These are phyloP conservation scores for Boletellus emodensis DNA, from an alignment of 768 basidiomycete genomes.

Conservation along the genomic window DNA sequence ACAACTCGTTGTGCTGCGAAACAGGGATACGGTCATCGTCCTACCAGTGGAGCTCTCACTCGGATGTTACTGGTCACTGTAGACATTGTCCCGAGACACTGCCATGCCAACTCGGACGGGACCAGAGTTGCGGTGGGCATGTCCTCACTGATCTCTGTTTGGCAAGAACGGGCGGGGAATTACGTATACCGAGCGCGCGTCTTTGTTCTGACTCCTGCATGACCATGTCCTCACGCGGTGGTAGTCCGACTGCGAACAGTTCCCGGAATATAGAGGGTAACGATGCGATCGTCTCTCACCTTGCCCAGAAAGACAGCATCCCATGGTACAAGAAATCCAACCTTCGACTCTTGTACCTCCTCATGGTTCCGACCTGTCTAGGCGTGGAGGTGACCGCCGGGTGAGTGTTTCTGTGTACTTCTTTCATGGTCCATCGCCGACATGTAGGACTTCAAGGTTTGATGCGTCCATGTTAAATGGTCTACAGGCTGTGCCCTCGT, in stretches of 20 bases:
- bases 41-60: no score
- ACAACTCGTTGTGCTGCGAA: no score
- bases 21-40: no score
- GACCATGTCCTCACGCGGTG: neutral
- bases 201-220: no score
- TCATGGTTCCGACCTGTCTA: conserved; percentile 43
- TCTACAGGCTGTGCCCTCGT: conserved; percentile 55
- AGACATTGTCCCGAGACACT: no score
- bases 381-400: conserved; percentile 9
- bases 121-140: no score
- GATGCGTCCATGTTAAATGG: conserved; percentile 59
- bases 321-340: conserved; percentile 64
- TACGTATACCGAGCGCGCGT: no score
- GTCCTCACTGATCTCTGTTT: no score
- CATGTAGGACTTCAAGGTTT: neutral
- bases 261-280: neutral
- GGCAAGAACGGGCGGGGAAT: no score
- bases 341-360: conserved; percentile 48
- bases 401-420: neutral
- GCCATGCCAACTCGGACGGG: no score
- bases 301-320: conserved; percentile 38
- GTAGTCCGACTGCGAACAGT: neutral
- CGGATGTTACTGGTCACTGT: no score
- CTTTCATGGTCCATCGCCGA: neutral
- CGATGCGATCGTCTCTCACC: conserved; percentile 11